Conservation (phyloP, 345 rosid species). For the Aquilaria malaccensis region DNA sequence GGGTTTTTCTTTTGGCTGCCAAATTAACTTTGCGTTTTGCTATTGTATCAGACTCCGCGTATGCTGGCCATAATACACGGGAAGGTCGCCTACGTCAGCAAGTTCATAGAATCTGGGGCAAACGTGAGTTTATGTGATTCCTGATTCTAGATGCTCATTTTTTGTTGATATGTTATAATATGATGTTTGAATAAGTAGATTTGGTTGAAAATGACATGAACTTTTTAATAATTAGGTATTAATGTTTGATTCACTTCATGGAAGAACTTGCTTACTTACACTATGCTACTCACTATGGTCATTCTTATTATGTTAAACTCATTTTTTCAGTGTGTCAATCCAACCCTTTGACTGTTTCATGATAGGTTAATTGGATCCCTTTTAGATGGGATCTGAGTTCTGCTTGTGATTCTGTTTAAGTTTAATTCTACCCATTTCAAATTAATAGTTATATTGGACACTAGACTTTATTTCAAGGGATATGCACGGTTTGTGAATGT, state of each 20-base stretch:
- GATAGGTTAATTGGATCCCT: constrained; percentile 28
- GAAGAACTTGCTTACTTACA: constrained; percentile 95
- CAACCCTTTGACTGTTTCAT: constrained; percentile 74
- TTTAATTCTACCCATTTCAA: too few relatives aligned
- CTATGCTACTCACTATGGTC: constrained; percentile 91
- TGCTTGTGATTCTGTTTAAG: too few relatives aligned
- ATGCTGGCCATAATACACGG: constrained; percentile 99
- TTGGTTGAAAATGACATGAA: constrained; percentile 5
- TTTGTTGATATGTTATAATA: background rate
- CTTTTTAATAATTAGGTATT: constrained; percentile 44
- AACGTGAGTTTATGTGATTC: constrained; percentile 48
- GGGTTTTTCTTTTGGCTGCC: background rate
- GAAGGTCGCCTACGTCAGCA: constrained; percentile 66
- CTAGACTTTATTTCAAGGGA: background rate
- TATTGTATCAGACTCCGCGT: constrained; percentile 66
- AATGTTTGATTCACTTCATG: constrained; percentile 80
- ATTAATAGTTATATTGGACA: background rate
- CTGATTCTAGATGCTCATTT: background rate
- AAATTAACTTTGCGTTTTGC: background rate
- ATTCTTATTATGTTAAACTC: constrained; percentile 68
- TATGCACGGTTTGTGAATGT: too few relatives aligned
- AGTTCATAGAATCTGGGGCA: constrained; percentile 91
- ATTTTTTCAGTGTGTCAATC: constrained; percentile 75
- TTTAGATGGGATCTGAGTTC: too few relatives aligned
- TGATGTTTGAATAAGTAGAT: background rate